Conservation (phyloP, 148 eudicot genomes). For the Heliosperma pusillum region DNA sequence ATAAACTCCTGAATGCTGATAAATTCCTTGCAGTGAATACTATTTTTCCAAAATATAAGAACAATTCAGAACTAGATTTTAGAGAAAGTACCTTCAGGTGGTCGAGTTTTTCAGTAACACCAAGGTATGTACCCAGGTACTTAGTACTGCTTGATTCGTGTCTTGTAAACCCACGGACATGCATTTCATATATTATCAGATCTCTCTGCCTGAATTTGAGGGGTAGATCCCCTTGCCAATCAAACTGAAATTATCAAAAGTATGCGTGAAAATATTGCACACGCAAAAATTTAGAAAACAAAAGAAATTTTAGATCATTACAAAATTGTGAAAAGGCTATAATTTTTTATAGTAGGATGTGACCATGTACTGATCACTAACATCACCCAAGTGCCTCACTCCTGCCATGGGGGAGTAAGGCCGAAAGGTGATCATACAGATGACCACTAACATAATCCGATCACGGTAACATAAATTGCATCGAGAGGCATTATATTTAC, state of each 20-base stretch:
- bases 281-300: neutral
- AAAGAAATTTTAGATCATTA: neutral
- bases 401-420: neutral
- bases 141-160: slow-evolving; percentile 70
- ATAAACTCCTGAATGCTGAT: neutral
- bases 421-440: neutral
- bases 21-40: neutral
- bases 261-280: neutral
- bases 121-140: slow-evolving; percentile 80
- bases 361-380: neutral
- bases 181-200: slow-evolving; percentile 92
- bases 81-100: slow-evolving; percentile 68
- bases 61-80: neutral
- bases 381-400: neutral
- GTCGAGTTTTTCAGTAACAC: slow-evolving; percentile 86
- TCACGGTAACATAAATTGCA: neutral
- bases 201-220: slow-evolving; percentile 67
- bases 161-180: slow-evolving; percentile 93
- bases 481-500: neutral
- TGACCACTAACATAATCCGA: neutral
- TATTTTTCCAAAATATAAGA: neutral
- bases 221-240: slow-evolving; percentile 98
- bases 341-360: neutral
- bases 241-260: slow-evolving; percentile 56
- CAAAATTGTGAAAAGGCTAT: neutral